A percentile compares a stretch with the other conserved stretches of the same genome.
phyloP scores from a whole-genome alignment of 371 early-diverging fungal genomes.

The Lichtheimia ornata region DNA sequence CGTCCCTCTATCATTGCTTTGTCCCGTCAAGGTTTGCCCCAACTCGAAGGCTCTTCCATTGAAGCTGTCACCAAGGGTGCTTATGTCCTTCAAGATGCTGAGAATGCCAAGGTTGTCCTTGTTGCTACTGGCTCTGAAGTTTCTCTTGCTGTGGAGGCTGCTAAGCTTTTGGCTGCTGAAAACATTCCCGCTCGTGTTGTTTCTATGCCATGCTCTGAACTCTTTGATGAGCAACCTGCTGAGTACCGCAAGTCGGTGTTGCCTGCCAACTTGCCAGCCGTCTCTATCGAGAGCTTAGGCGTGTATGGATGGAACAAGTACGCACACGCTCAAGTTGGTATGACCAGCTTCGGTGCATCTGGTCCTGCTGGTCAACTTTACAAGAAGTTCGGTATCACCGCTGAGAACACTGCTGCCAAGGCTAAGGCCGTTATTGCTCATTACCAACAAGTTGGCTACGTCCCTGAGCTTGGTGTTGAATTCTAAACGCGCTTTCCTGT shows the following conservation, averaged over 20 bases:
- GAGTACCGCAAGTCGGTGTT: constrained; percentile 87
- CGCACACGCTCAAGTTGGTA: constrained; percentile 52
- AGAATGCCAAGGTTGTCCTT: constrained; percentile 64
- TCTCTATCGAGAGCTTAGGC: constrained; percentile 89
- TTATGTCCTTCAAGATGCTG: constrained; percentile 71
- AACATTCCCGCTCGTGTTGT: constrained; percentile 77
- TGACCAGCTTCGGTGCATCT: constrained; percentile 19
- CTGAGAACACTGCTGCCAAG: constrained; percentile 77
- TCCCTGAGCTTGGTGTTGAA: constrained; percentile 49
- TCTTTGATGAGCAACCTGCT: constrained; percentile 88
- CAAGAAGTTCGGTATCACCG: constrained; percentile 82
- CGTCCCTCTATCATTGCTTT: constrained; percentile 90
- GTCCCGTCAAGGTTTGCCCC: constrained; percentile 95
- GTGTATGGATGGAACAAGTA: constrained; percentile 94
- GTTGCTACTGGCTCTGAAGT: constrained; percentile 96
- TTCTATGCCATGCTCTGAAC: constrained; percentile 91
- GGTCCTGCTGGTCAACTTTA: constrained; percentile 81
- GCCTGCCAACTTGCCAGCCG: constrained; percentile 69
- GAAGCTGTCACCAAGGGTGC: constrained; percentile 79
- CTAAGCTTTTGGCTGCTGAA: constrained; percentile 62
- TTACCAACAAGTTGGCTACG: constrained; percentile 65
- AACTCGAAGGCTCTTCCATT: constrained; percentile 81
- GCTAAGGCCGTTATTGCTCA: constrained; percentile 75
- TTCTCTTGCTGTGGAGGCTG: constrained; percentile 81
- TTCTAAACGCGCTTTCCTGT: constrained; percentile 19